Evolutionary conservation across 352 stramenopile species (phyloP).

Genomic region (Aphanomyces cochlioides): DNA sequence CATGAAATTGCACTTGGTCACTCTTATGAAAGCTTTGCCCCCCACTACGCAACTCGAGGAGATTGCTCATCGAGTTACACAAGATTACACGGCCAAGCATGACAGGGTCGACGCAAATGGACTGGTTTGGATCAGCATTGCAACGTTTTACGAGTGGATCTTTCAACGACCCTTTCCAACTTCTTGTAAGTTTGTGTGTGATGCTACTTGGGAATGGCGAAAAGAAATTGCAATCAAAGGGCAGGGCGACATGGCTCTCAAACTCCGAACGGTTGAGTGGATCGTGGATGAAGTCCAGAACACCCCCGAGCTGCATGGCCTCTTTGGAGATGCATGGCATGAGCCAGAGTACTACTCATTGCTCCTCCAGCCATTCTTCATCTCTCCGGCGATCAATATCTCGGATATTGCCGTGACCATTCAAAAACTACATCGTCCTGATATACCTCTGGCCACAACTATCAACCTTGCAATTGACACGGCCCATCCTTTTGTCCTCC

Average conservation of each 20-base stretch:
- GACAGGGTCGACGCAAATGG: conserved; percentile 2
- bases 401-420: conserved; percentile 20
- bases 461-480: conserved; percentile 25
- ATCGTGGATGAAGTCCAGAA: conserved; percentile 19
- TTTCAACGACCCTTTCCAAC: conserved; percentile 6
- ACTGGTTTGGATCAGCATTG: conserved; percentile 16
- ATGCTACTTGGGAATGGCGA: conserved; percentile 25
- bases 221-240: conserved; percentile 27
- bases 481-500: conserved; percentile 24
- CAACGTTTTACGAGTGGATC: conserved; percentile 28
- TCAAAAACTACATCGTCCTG: neutral
- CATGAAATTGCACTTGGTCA: conserved; percentile 26
- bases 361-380: conserved; percentile 23
- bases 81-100: neutral
- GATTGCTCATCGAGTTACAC: conserved; percentile 11
- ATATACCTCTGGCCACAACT: neutral
- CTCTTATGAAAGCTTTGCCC: conserved; percentile 19
- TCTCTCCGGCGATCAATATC: conserved; percentile 29
- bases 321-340: conserved; percentile 22
- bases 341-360: conserved; percentile 27
- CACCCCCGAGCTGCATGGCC: neutral
- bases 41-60: neutral
- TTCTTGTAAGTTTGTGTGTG: conserved; percentile 6
- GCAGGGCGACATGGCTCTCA: conserved; percentile 19
- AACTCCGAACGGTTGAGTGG: conserved; percentile 12